Evolutionary conservation across 371 early-diverging fungal species (phyloP), one percentile per base, ranked within the genome.

Genomic region (Apophysomyces trapeziformis): DNA sequence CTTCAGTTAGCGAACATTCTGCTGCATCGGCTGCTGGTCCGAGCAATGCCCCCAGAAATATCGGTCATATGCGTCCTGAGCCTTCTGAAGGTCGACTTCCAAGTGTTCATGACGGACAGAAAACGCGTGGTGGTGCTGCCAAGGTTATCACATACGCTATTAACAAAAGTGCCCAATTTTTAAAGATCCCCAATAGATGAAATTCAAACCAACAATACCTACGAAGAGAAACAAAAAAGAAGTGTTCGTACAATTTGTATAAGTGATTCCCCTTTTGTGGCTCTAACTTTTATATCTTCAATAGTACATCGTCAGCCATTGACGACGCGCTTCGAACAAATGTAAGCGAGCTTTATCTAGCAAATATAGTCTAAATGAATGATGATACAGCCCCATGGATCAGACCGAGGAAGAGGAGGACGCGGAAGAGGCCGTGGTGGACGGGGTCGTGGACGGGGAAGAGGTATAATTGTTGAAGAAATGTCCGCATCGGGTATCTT

Each of bases 401-500:
- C 76, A 13, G 77, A 63, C n/a, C 74, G 83, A 32, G 84, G 82
- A 43, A 63, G 81, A 38, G 74, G 78, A 13, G 41, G 79, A 16
- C 75, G 78, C 26, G 64, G 81, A 44, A 77, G 82, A 11, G 79
- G 85, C 36, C 61, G 74, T 37, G 68, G 74, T 37, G 68, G 78
- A 14, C 69, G 80, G 1, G 71, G 78, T 21, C 73, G 76, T 7
- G 79, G 82, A 14, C 62, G 82, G 16, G 75, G 80, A 36, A 64
- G 70, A 57, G 70, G 74, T 1, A 63, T 71, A 14, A 65, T 72
- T 21, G 63, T 72, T 1, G 79, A 76, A 38, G 72, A 76, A 46
- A 65, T 74, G 14, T 83, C 82, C 7, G 90, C 90, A 11, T 87
- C 89, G 5, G 90, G 90, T 68, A 85, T 89, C 39, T 90, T 90